Evolutionary conservation across 1,284 basidiomycete genomes (phyloP).

Genomic region (Caloboletus firmus): DNA sequence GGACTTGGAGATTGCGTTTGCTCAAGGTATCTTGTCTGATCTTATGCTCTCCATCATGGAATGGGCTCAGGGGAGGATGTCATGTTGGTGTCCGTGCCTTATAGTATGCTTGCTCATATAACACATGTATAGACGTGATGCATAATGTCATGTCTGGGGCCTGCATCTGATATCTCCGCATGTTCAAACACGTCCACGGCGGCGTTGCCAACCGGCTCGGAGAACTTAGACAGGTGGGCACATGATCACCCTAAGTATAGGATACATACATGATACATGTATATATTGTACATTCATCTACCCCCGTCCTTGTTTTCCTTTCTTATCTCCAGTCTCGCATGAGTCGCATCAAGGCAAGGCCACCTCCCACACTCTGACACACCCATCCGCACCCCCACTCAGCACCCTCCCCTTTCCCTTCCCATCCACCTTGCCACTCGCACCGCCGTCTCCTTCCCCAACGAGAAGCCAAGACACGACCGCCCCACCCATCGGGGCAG

Average conservation of each 20-base stretch:
- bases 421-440: conserved; percentile 3
- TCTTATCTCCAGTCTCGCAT: background rate
- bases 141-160: too few relatives aligned
- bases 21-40: too few relatives aligned
- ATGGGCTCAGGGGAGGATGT: too few relatives aligned
- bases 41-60: too few relatives aligned
- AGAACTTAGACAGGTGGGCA: background rate
- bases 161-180: too few relatives aligned
- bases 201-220: too few relatives aligned
- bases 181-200: too few relatives aligned
- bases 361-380: conserved; percentile 76
- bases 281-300: background rate
- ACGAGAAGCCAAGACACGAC: conserved; percentile 75
- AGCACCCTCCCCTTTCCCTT: conserved; percentile 52
- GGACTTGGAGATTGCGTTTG: too few relatives aligned
- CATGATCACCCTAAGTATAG: background rate
- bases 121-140: too few relatives aligned
- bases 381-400: conserved; percentile 83
- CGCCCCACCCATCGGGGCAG: conserved; percentile 79
- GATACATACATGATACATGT: background rate
- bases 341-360: conserved; percentile 42
- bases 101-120: too few relatives aligned
- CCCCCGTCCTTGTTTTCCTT: background rate
- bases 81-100: too few relatives aligned
- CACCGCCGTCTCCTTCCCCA: background rate